Percentiles rank a stretch among this genome's conserved stretches.
Conservation (phyloP, 345 rosid species). For the Camelina sativa region DNA sequence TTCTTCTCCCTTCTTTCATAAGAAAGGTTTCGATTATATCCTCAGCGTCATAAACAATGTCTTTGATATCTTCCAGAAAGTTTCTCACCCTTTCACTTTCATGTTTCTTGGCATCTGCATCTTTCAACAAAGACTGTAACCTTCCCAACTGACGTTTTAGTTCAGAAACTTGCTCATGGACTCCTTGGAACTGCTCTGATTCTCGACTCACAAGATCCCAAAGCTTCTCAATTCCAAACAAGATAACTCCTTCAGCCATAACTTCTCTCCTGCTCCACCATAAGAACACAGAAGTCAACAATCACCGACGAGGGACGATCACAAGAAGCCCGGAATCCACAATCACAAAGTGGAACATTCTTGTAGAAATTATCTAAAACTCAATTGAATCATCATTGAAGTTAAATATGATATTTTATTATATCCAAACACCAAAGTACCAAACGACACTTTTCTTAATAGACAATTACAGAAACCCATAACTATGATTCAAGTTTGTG, state of each 20-base stretch:
- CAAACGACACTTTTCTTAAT: no score
- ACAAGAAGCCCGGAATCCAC: not conserved
- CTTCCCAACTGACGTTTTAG: constrained; percentile 35
- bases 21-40: constrained; percentile 40
- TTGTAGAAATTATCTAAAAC: not conserved
- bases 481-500: not conserved
- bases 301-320: not conserved
- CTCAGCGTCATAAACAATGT: constrained; percentile 40
- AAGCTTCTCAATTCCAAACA: constrained; percentile 38
- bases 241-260: constrained; percentile 35
- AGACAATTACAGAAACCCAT: not conserved
- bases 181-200: constrained; percentile 10
- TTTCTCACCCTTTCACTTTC: constrained; percentile 38
- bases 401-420: not conserved
- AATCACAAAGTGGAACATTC: not conserved
- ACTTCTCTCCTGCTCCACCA: not conserved
- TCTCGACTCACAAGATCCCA: constrained; percentile 28
- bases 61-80: constrained; percentile 41
- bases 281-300: not conserved
- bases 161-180: constrained; percentile 22
- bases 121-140: constrained; percentile 42
- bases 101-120: constrained; percentile 38
- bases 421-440: no score
- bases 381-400: not conserved
- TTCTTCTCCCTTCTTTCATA: not conserved